These are phyloP conservation scores for Penicillium lividum DNA, from an alignment of 495 filamentous ascomycete species.

Conservation along the genomic window DNA sequence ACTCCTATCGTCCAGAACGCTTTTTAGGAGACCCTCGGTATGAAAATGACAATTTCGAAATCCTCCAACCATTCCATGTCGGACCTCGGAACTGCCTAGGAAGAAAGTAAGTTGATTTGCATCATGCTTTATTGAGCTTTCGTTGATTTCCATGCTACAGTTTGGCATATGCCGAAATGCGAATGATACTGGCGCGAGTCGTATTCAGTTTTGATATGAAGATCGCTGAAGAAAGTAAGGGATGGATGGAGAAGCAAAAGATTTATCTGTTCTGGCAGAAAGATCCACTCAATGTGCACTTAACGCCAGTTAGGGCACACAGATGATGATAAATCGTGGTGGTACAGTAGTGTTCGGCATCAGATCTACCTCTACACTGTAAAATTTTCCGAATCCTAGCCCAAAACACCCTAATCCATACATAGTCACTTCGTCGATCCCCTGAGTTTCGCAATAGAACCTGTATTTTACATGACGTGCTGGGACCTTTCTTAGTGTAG, in stretches of 20 bases:
- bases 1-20: slow-evolving; percentile 1
- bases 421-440: not conserved
- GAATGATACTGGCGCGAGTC: slow-evolving; percentile 52
- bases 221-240: slow-evolving; percentile 12
- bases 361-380: not conserved
- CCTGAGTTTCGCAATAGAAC: not conserved
- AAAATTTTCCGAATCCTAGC: not conserved
- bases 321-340: not conserved
- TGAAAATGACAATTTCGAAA: slow-evolving; percentile 18
- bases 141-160: slow-evolving; percentile 17
- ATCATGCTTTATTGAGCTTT: not conserved
- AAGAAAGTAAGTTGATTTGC: slow-evolving; percentile 31
- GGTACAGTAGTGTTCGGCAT: too few species aligned
- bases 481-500: not conserved
- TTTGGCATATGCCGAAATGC: slow-evolving; percentile 58
- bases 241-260: slow-evolving; percentile 7
- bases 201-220: slow-evolving; percentile 56
- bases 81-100: slow-evolving; percentile 48
- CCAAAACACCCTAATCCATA: not conserved
- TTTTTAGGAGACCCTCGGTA: slow-evolving; percentile 4
- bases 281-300: slow-evolving; percentile 2
- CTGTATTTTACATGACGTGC: slow-evolving; percentile 1
- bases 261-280: slow-evolving; percentile 10
- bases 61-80: slow-evolving; percentile 43
- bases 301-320: not conserved